Evolutionary conservation across 495 filamentous ascomycete species (phyloP).

Genomic region (Lophiotrema nucula): DNA sequence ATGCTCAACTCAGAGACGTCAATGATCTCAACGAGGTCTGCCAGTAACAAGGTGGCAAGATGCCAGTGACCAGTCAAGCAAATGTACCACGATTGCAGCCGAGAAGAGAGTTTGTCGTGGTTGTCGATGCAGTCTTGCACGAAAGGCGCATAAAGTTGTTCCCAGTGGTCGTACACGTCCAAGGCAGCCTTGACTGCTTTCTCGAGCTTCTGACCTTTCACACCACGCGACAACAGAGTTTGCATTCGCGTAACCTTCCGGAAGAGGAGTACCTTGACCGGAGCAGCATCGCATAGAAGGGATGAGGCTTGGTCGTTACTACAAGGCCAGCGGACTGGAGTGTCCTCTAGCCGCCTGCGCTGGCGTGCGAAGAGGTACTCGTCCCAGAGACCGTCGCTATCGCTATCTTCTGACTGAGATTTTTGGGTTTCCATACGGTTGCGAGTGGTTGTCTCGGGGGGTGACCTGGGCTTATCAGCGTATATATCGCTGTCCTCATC

Average conservation of each 20-base stretch:
- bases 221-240: slow-evolving; percentile 40
- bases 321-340: slow-evolving; percentile 46
- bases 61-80: slow-evolving; percentile 51
- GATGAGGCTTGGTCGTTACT: slow-evolving; percentile 45
- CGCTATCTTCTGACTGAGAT: not conserved
- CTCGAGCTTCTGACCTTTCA: slow-evolving; percentile 38
- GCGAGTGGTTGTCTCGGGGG: not conserved
- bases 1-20: slow-evolving; percentile 38
- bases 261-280: slow-evolving; percentile 52
- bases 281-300: slow-evolving; percentile 46
- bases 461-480: slow-evolving; percentile 5
- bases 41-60: slow-evolving; percentile 47
- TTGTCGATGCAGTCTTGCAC: slow-evolving; percentile 46
- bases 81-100: slow-evolving; percentile 52
- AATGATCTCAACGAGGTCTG: slow-evolving; percentile 47
- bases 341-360: slow-evolving; percentile 13
- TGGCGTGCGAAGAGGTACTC: slow-evolving; percentile 39
- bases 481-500: slow-evolving; percentile 50
- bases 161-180: slow-evolving; percentile 49
- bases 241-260: slow-evolving; percentile 49
- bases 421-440: not conserved
- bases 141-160: slow-evolving; percentile 44
- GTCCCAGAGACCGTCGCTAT: slow-evolving; percentile 38
- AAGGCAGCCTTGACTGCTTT: slow-evolving; percentile 41
- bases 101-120: slow-evolving; percentile 44